Conservation (phyloP, 2,329 filamentous ascomycete species). For the Aspergillus sojae region DNA sequence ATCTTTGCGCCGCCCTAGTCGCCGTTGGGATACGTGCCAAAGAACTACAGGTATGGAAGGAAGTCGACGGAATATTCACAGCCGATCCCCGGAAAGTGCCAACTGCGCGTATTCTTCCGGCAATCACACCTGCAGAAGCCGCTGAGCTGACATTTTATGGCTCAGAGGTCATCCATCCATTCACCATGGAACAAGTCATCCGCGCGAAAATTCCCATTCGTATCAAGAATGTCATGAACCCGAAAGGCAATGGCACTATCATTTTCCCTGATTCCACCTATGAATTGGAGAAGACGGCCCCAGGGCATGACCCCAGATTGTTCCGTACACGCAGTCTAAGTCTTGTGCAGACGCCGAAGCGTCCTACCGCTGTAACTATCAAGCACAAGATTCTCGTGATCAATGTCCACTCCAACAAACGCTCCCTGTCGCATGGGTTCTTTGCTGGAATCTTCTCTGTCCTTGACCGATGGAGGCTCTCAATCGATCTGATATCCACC, state of each 20-base stretch:
- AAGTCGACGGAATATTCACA: constrained; percentile 93
- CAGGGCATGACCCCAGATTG: constrained; percentile 62
- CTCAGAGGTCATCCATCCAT: constrained; percentile 96
- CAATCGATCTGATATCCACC: constrained; percentile 94
- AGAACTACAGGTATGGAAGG: constrained; percentile 98
- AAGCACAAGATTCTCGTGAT: constrained; percentile 97
- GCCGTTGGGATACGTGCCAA: constrained; percentile 84
- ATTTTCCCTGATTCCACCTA: constrained; percentile 72
- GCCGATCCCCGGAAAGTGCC: constrained; percentile 86
- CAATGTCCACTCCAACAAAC: constrained; percentile 97
- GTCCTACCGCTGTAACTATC: constrained; percentile 90
- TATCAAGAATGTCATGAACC: constrained; percentile 72
- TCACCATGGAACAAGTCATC: constrained; percentile 94
- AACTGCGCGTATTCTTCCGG: constrained; percentile 83
- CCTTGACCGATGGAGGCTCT: constrained; percentile 81
- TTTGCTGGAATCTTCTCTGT: constrained; percentile 92
- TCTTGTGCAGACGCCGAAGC: constrained; percentile 63
- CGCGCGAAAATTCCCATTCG: constrained; percentile 67
- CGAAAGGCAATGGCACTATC: constrained; percentile 62
- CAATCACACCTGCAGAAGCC: constrained; percentile 91
- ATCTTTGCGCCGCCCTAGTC: constrained; percentile 88
- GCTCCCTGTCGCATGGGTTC: constrained; percentile 93
- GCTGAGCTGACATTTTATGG: constrained; percentile 94
- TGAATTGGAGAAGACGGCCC: constrained; percentile 52
- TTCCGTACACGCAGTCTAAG: constrained; percentile 51